Evolutionary conservation across 768 basidiomycete genomes (phyloP).

Genomic region (Cubamyces lactineus): DNA sequence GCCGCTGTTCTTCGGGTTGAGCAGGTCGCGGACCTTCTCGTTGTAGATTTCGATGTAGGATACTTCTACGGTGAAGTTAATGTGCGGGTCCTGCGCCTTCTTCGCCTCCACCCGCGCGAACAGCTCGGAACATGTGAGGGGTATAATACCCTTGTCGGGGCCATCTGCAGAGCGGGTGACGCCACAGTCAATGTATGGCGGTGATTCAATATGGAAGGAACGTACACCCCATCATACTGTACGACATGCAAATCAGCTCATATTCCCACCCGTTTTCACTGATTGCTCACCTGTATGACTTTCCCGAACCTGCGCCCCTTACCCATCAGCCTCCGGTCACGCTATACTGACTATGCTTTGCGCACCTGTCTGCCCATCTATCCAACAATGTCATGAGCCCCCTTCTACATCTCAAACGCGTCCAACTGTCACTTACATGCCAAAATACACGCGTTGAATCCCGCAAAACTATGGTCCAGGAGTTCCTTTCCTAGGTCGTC

Average conservation of each 20-base stretch:
- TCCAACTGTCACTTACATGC: slow-evolving; percentile 76
- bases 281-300: slow-evolving; percentile 80
- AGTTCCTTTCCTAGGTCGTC: slow-evolving; percentile 93
- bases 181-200: neutral
- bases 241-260: neutral
- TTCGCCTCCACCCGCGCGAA: slow-evolving; percentile 81
- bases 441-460: slow-evolving; percentile 98
- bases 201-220: slow-evolving; percentile 30
- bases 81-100: slow-evolving; percentile 61
- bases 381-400: slow-evolving; percentile 15
- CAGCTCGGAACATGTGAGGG: slow-evolving; percentile 90
- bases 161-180: slow-evolving; percentile 63
- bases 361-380: slow-evolving; percentile 87
- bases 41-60: slow-evolving; percentile 99
- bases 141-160: slow-evolving; percentile 96
- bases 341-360: neutral
- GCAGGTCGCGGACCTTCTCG: slow-evolving; percentile 95
- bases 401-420: neutral
- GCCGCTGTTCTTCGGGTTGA: slow-evolving; percentile 96
- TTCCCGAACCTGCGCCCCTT: slow-evolving; percentile 70
- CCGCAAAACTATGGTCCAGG: slow-evolving; percentile 92
- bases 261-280: neutral
- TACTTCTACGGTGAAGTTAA: slow-evolving; percentile 93
- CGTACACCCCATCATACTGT: slow-evolving; percentile 95
- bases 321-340: neutral